phyloP scores from a whole-genome alignment of 1,139 yeast species.

The Tardiomyces digboiensis region DNA sequence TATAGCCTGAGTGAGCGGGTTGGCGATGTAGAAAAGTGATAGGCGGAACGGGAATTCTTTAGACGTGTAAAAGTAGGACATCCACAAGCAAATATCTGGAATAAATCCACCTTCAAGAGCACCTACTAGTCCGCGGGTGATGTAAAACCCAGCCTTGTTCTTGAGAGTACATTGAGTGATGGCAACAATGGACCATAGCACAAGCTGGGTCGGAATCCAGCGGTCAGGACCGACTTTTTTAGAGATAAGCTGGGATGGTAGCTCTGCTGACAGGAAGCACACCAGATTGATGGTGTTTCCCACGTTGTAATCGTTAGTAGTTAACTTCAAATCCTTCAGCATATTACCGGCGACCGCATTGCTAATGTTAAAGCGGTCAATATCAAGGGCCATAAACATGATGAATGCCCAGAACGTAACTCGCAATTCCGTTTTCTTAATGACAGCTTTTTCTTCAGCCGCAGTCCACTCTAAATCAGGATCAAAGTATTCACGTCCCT shows the following conservation, averaged over 20 bases:
- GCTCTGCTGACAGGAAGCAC: constrained; percentile 38
- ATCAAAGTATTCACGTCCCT: constrained; percentile 37
- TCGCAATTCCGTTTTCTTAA: constrained; percentile 35
- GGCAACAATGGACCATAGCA: constrained; percentile 42
- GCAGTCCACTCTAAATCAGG: constrained; percentile 39
- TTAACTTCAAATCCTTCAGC: constrained; percentile 33
- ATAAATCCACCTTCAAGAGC: constrained; percentile 46
- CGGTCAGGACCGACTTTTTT: constrained; percentile 45
- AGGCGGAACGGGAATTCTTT: constrained; percentile 40
- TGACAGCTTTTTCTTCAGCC: constrained; percentile 34
- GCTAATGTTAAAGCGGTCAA: constrained; percentile 41
- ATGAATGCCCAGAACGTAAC: constrained; percentile 39
- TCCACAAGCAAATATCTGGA: constrained; percentile 42
- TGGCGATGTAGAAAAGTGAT: constrained; percentile 30
- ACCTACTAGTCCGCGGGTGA: constrained; percentile 39
- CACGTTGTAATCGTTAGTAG: constrained; percentile 40
- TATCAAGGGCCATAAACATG: constrained; percentile 41
- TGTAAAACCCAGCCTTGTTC: constrained; percentile 30
- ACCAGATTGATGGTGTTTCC: constrained; percentile 38
- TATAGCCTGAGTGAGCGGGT: constrained; percentile 4
- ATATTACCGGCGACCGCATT: constrained; percentile 45
- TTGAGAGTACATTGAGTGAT: constrained; percentile 34
- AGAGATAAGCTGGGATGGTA: constrained; percentile 45
- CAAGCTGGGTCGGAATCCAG: constrained; percentile 45
- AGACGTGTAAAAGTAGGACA: constrained; percentile 44